Evolutionary conservation across 805 yeast species (phyloP).

Genomic region (Ogataea zsoltii): DNA sequence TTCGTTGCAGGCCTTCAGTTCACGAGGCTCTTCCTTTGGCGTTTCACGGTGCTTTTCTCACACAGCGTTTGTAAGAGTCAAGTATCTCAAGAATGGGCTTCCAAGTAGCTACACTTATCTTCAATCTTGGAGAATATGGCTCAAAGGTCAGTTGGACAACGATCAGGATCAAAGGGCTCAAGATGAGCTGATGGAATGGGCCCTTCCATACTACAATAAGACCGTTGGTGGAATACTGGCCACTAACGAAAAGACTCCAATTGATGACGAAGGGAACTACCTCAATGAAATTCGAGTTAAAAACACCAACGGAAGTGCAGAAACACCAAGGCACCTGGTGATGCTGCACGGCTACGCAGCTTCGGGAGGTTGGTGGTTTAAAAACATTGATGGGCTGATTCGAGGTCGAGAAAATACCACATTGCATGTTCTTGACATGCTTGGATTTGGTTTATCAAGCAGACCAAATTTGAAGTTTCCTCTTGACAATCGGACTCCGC

Average conservation of each 20-base stretch:
- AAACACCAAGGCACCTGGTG: conserved; percentile 39
- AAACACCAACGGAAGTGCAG: conserved; percentile 9
- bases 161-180: conserved; percentile 26
- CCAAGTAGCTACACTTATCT: conserved; percentile 15
- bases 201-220: conserved; percentile 30
- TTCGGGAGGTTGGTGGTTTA: conserved; percentile 54
- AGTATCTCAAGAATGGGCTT: conserved; percentile 16
- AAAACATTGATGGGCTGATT: conserved; percentile 49
- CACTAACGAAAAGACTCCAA: conserved; percentile 14
- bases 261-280: conserved; percentile 10
- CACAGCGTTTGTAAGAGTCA: not conserved
- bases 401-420: conserved; percentile 23
- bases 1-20: not conserved
- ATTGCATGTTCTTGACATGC: conserved; percentile 47
- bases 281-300: conserved; percentile 32
- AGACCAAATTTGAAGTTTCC: conserved; percentile 39
- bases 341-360: conserved; percentile 62
- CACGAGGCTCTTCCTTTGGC: not conserved
- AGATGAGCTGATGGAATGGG: conserved; percentile 22
- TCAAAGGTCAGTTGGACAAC: conserved; percentile 15
- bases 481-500: conserved; percentile 27
- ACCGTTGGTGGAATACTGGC: conserved; percentile 17
- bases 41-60: conserved; percentile 4
- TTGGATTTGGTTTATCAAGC: conserved; percentile 57
- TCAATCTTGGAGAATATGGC: conserved; percentile 30